Base-by-base conservation (phyloP, 2,329 filamentous ascomycete genomes). In the Fonsecaea multimorphosa region DNA sequence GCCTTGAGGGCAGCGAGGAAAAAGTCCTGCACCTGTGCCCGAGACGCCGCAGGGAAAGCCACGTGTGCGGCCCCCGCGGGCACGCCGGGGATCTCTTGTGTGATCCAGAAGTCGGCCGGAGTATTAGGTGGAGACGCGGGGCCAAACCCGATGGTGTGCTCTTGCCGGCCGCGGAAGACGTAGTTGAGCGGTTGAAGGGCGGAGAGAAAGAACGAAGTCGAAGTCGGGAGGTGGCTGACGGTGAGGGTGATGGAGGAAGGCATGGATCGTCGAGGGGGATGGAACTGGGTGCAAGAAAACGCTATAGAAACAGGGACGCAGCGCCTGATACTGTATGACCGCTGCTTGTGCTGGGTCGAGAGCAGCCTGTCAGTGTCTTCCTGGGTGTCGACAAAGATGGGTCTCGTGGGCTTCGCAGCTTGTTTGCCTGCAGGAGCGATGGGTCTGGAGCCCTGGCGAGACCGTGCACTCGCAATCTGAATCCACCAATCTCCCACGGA, bases 181-280 rank as follows among this genome's bases (percentile, higher is more conserved):
- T 96, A 88, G 40, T 91, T 91, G 24, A 96, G 84, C 2, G 91
- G 90, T 72, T 94, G 91, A 7, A 92, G 84, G 70, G 92, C 84
- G 68, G 90, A 86, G 24, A 93, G 86, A 78, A 92, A 96, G 81
- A 96, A 96, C 7, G 92, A 95, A 57, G 90, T 87, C 2, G 92
- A 91, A 38, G 89, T 87, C 61, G 92, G 87, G 61, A 96, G 86
- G 77, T 93, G 89, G 67, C 88, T 89, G 74, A 96, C 92, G 40
- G 86, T 87, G 68, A 89, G 81, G 67, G 85, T 86, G 67, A 88
- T 82, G 74, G 87, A 86, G 51, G 86, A 86, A 71, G 86, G 86
- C 87, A 89, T 89, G 61, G 38, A 24, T 32, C 31, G 62, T 36
- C 5, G 31, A 58, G 44, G 19, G 1, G 27, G 38, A 60, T 67